phyloP scores from a whole-genome alignment of 2,329 filamentous ascomycete genomes.

The Knufia fluminis region DNA sequence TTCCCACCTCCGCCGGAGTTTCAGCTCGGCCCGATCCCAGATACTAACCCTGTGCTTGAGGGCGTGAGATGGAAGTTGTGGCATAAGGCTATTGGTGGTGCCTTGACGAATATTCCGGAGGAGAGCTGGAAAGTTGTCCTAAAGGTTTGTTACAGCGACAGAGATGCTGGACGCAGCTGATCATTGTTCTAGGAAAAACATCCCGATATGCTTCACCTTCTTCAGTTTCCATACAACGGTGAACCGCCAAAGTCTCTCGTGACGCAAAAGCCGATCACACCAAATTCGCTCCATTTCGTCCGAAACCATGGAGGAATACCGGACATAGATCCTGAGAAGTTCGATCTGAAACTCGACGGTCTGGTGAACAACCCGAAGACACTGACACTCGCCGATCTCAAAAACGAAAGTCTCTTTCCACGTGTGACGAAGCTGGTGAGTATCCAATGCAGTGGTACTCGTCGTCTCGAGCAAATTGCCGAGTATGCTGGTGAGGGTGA shows the following conservation, averaged over 20 bases:
- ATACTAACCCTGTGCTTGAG: slow-evolving; percentile 48
- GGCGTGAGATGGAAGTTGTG: slow-evolving; percentile 51
- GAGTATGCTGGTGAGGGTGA: slow-evolving; percentile 60
- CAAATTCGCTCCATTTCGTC: slow-evolving; percentile 56
- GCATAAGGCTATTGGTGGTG: slow-evolving; percentile 45
- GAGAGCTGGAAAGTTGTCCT: slow-evolving; percentile 50
- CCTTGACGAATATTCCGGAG: slow-evolving; percentile 42
- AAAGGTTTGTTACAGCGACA: background rate
- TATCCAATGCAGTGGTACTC: slow-evolving; percentile 60
- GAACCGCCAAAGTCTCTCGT: slow-evolving; percentile 53
- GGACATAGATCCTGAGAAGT: slow-evolving; percentile 49
- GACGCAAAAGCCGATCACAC: slow-evolving; percentile 47
- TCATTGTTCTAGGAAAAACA: slow-evolving; percentile 43
- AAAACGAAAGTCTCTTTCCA: slow-evolving; percentile 52
- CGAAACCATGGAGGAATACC: slow-evolving; percentile 66
- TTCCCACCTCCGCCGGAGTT: slow-evolving; percentile 45
- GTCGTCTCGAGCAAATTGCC: slow-evolving; percentile 59
- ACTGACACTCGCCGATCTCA: slow-evolving; percentile 51
- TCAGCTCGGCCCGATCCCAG: slow-evolving; percentile 46
- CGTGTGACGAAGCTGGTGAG: slow-evolving; percentile 50
- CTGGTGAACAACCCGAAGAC: slow-evolving; percentile 50
- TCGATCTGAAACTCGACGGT: slow-evolving; percentile 48
- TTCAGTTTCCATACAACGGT: slow-evolving; percentile 57
- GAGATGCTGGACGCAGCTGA: background rate
- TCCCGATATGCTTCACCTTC: slow-evolving; percentile 51